A percentile compares a stretch with the other conserved stretches of the same genome.
phyloP scores from a whole-genome alignment of 2,329 filamentous ascomycete species.

The Podosphaera xanthii region DNA sequence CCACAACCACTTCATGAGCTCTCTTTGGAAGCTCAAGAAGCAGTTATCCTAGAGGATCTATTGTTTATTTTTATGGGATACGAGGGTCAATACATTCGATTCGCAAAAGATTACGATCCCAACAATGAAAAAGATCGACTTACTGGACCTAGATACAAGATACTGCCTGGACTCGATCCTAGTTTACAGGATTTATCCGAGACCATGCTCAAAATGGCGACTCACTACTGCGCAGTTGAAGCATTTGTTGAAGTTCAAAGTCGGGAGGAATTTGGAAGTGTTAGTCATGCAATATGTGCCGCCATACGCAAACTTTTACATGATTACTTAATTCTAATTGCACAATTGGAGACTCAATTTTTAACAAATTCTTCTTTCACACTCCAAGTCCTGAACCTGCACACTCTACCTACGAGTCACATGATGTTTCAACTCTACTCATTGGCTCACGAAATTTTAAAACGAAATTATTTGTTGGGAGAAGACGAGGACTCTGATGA shows the following conservation, averaged over 20 bases:
- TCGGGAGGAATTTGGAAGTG: conserved; percentile 73
- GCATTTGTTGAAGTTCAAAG: conserved; percentile 89
- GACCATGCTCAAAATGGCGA: conserved; percentile 84
- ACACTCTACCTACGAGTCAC: conserved; percentile 72
- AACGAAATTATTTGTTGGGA: conserved; percentile 69
- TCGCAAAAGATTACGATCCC: conserved; percentile 61
- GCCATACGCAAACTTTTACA: conserved; percentile 77
- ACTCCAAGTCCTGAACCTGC: conserved; percentile 76
- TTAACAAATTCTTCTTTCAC: conserved; percentile 78
- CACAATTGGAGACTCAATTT: conserved; percentile 82
- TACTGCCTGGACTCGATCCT: conserved; percentile 67
- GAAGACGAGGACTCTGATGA: conserved; percentile 43
- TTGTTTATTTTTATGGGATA: conserved; percentile 95
- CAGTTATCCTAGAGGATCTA: conserved; percentile 69
- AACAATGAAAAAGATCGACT: conserved; percentile 68
- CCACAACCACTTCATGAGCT: conserved; percentile 46
- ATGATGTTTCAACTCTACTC: conserved; percentile 81
- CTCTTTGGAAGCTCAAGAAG: conserved; percentile 62
- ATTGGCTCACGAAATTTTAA: conserved; percentile 67
- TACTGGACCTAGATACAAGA: conserved; percentile 57
- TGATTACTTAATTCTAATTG: conserved; percentile 80
- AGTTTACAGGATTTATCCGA: conserved; percentile 70
- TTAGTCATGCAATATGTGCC: conserved; percentile 92
- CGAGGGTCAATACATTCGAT: conserved; percentile 92
- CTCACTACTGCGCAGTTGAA: conserved; percentile 76